Evolutionary conservation across 208 protist species (phyloP).

Genomic region (Crithidia sp.): DNA sequence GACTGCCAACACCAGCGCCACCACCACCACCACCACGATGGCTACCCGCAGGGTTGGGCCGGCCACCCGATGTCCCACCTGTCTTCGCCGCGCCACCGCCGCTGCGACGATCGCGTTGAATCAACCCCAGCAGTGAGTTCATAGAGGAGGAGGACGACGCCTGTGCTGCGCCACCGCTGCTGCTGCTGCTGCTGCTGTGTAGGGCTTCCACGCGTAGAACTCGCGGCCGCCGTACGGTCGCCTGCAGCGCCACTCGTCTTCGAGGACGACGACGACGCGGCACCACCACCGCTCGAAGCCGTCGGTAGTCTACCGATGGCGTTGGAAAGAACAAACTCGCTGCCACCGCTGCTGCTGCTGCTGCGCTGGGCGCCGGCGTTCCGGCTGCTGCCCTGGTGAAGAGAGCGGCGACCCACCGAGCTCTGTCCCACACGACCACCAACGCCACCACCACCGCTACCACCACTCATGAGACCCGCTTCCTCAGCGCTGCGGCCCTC

Average conservation of each 20-base stretch:
- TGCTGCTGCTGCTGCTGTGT: too few species aligned
- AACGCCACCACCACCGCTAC: constrained; percentile 20
- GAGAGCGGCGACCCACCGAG: constrained; percentile 5
- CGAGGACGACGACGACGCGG: not conserved
- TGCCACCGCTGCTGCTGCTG: constrained; percentile 24
- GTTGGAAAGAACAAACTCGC: constrained; percentile 30
- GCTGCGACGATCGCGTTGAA: too few species aligned
- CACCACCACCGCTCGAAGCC: not conserved
- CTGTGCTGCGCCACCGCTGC: too few species aligned
- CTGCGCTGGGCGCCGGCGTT: constrained; percentile 1
- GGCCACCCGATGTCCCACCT: not conserved
- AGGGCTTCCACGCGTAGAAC: too few species aligned
- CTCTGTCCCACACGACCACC: constrained; percentile 1
- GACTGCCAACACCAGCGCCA: not conserved
- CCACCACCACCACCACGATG: not conserved
- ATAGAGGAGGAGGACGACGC: too few species aligned
- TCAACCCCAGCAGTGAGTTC: too few species aligned
- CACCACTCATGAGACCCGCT: constrained; percentile 15
- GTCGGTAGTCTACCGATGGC: constrained; percentile 23
- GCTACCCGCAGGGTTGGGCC: not conserved
- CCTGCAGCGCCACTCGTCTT: too few species aligned
- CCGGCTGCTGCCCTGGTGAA: constrained; percentile 16
- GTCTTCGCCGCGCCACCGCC: too few species aligned
- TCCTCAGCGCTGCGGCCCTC: constrained; percentile 72
- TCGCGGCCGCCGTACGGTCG: too few species aligned